A percentile compares a stretch with the other conserved stretches of the same genome.
phyloP scores from a whole-genome alignment of 768 basidiomycete species.

The Leucogyrophana mollusca region DNA sequence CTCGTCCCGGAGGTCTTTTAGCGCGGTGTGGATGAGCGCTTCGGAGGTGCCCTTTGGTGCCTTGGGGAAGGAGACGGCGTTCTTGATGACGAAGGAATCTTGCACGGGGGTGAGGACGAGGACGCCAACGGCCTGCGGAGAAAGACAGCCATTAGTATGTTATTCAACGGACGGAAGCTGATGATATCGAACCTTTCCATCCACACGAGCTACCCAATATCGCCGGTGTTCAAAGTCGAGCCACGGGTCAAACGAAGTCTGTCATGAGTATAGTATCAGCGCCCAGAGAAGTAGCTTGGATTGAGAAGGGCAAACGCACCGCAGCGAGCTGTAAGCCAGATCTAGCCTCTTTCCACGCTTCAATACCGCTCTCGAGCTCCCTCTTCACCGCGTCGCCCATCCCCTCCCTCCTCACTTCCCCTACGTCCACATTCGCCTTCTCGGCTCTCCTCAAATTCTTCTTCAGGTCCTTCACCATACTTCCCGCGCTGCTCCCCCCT shows the following conservation, averaged over 20 bases:
- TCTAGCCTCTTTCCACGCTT: constrained; percentile 52
- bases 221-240: constrained; percentile 52
- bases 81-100: constrained; percentile 53
- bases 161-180: neutral
- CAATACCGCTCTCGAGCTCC: constrained; percentile 51
- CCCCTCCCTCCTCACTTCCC: constrained; percentile 37
- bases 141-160: neutral
- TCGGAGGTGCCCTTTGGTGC: constrained; percentile 57
- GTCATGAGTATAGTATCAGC: neutral
- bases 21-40: constrained; percentile 45
- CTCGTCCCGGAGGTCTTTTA: constrained; percentile 41
- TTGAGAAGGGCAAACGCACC: constrained; percentile 18
- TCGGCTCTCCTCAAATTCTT: constrained; percentile 61
- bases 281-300: neutral
- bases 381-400: constrained; percentile 45
- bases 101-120: constrained; percentile 51
- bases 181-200: constrained; percentile 4
- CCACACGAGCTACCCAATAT: constrained; percentile 54
- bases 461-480: constrained; percentile 55
- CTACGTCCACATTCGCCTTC: constrained; percentile 49
- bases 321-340: constrained; percentile 59
- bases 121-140: constrained; percentile 39
- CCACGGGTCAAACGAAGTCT: constrained; percentile 53
- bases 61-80: constrained; percentile 50
- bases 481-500: constrained; percentile 32